Percentiles rank a stretch among this genome's conserved stretches.
Conservation (phyloP, 2,329 filamentous ascomycete species). For the Grosmannia clavigera region DNA sequence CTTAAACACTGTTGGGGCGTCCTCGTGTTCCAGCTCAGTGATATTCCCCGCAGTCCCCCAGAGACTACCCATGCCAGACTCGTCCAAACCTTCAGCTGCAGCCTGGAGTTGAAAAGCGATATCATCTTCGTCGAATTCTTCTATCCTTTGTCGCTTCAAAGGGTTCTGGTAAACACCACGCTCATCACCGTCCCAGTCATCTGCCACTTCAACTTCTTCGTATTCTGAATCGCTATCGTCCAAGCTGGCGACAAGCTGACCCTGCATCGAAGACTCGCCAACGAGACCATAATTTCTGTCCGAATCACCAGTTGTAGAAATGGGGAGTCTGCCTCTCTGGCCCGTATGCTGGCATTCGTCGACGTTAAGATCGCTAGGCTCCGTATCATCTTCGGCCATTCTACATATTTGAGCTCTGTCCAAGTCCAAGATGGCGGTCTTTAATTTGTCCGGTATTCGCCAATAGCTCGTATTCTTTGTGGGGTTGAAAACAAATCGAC, state of each 20-base stretch:
- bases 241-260: slow-evolving; percentile 16
- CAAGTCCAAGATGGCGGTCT: slow-evolving; percentile 60
- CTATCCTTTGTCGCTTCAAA: slow-evolving; percentile 35
- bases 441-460: slow-evolving; percentile 82
- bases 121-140: slow-evolving; percentile 81
- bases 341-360: background rate
- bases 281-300: background rate
- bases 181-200: slow-evolving; percentile 46
- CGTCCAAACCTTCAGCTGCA: slow-evolving; percentile 52
- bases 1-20: slow-evolving; percentile 67
- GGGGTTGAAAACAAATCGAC: slow-evolving; percentile 83
- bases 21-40: slow-evolving; percentile 74
- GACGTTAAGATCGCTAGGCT: slow-evolving; percentile 3
- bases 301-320: background rate
- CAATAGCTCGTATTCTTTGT: slow-evolving; percentile 83
- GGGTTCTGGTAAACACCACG: slow-evolving; percentile 38
- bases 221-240: slow-evolving; percentile 31
- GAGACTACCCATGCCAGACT: slow-evolving; percentile 25
- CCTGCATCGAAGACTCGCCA: slow-evolving; percentile 3
- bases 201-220: slow-evolving; percentile 63
- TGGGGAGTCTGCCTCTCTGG: too few relatives aligned
- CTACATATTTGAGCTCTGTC: slow-evolving; percentile 60
- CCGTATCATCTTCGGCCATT: slow-evolving; percentile 29
- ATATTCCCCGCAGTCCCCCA: slow-evolving; percentile 78
- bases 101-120: slow-evolving; percentile 84